Percentiles rank a stretch among this genome's conserved stretches.
phyloP scores from a whole-genome alignment of 768 basidiomycete species.

The Naganishia vaughanmartiniae region DNA sequence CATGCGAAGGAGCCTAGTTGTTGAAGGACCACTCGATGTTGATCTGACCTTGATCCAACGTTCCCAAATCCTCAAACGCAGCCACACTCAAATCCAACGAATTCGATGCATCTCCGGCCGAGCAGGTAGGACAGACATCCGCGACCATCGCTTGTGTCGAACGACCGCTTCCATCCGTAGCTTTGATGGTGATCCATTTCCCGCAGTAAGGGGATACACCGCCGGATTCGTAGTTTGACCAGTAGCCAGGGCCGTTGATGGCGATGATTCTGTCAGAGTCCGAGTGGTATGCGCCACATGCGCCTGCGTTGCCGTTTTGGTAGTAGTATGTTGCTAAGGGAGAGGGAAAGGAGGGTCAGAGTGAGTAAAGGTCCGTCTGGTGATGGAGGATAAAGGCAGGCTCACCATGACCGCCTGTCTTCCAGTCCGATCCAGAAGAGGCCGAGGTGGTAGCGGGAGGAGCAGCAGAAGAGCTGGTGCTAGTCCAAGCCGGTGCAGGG shows the following conservation, averaged over 20 bases:
- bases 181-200: conserved; percentile 56
- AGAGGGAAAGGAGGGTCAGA: conserved; percentile 30
- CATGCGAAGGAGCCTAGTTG: background rate
- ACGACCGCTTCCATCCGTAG: conserved; percentile 63
- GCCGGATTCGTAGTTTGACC: conserved; percentile 56
- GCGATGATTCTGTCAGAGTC: conserved; percentile 58
- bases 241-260: conserved; percentile 55
- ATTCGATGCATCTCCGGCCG: conserved; percentile 56
- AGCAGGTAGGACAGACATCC: conserved; percentile 82
- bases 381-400: conserved; percentile 1
- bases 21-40: conserved; percentile 4
- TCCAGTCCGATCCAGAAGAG: conserved; percentile 30
- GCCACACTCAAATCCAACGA: conserved; percentile 61
- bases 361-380: conserved; percentile 33
- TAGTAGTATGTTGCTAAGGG: conserved; percentile 60
- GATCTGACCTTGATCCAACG: background rate
- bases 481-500: conserved; percentile 10
- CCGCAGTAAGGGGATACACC: conserved; percentile 63
- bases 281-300: conserved; percentile 65
- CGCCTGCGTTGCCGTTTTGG: conserved; percentile 71
- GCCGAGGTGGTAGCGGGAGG: conserved; percentile 31
- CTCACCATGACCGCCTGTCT: conserved; percentile 26
- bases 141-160: conserved; percentile 61
- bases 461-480: conserved; percentile 15
- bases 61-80: conserved; percentile 58